Percentiles rank a stretch among this genome's conserved stretches.
These are phyloP conservation scores for Macaranga tanarius DNA, from an alignment of 441 rosid species.

Conservation along the genomic window DNA sequence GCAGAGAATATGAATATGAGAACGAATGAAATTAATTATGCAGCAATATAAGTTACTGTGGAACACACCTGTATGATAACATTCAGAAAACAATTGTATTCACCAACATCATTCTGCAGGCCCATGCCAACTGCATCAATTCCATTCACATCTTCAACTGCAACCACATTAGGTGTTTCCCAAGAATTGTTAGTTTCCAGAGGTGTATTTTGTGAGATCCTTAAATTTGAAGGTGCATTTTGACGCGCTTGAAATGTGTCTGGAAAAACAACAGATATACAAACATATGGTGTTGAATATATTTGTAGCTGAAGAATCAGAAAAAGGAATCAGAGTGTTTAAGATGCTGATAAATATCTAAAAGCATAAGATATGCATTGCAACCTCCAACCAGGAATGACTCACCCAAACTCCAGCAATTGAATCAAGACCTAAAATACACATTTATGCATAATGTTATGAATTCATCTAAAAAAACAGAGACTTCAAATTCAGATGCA, in stretches of 20 bases:
- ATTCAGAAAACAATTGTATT: conserved; percentile 95
- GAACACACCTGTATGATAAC: conserved; percentile 86
- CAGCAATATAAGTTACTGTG: conserved; percentile 4
- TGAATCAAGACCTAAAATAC: background rate
- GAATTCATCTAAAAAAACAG: background rate
- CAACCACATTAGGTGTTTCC: conserved; percentile 36
- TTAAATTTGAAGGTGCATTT: conserved; percentile 45
- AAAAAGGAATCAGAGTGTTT: conserved; percentile 1
- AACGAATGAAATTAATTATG: background rate
- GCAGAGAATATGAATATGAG: conserved; percentile 18
- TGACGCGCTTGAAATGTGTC: conserved; percentile 63
- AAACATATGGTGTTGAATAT: conserved; percentile 14
- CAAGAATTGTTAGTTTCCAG: conserved; percentile 35
- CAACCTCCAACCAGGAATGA: background rate
- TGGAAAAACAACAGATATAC: conserved; percentile 37
- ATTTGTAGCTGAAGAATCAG: conserved; percentile 2
- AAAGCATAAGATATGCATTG: background rate
- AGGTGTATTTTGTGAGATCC: conserved; percentile 28
- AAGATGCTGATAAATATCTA: background rate
- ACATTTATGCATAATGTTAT: no score
- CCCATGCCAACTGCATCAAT: conserved; percentile 68
- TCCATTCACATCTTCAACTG: conserved; percentile 33
- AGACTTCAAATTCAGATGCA: background rate
- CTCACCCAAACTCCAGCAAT: conserved; percentile 2
- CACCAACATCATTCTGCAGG: conserved; percentile 89